These are phyloP conservation scores for Ustilago shanxiensis DNA, from an alignment of 1,284 basidiomycete species.

Conservation along the genomic window DNA sequence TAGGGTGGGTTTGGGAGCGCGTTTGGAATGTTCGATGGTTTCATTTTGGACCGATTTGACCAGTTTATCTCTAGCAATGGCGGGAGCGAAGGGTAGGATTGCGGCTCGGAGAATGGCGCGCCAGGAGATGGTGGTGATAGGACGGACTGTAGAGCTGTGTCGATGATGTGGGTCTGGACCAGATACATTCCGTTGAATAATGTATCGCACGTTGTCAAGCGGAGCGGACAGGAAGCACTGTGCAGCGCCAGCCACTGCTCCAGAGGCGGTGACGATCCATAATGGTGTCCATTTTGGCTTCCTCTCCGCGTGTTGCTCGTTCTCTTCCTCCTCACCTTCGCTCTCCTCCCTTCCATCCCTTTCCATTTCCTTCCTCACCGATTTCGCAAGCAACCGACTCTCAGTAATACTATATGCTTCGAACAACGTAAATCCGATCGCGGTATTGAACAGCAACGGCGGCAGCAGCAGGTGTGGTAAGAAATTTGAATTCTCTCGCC, in stretches of 20 bases:
- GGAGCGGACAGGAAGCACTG: slow-evolving; percentile 71
- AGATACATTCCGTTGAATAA: slow-evolving; percentile 63
- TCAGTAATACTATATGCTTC: slow-evolving; percentile 67
- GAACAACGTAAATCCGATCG: slow-evolving; percentile 70
- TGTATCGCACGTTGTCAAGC: slow-evolving; percentile 71
- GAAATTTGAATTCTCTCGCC: slow-evolving; percentile 61
- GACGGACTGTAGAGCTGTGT: not conserved
- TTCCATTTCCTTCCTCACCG: slow-evolving; percentile 4
- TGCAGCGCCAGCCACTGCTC: slow-evolving; percentile 70
- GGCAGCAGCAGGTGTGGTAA: slow-evolving; percentile 64
- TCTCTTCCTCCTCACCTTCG: slow-evolving; percentile 9
- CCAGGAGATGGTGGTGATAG: slow-evolving; percentile 60
- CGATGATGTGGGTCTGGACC: slow-evolving; percentile 11
- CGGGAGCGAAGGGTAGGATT: slow-evolving; percentile 65
- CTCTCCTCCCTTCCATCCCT: not conserved
- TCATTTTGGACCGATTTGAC: slow-evolving; percentile 56
- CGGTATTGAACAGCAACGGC: slow-evolving; percentile 69
- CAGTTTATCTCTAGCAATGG: slow-evolving; percentile 43
- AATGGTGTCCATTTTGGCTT: slow-evolving; percentile 56
- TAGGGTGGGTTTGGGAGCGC: slow-evolving; percentile 23
- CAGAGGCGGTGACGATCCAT: slow-evolving; percentile 64
- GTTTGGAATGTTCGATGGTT: slow-evolving; percentile 37
- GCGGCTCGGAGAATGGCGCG: slow-evolving; percentile 63
- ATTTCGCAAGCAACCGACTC: slow-evolving; percentile 34
- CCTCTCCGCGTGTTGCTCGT: not conserved